Evolutionary conservation across 2,329 filamentous ascomycete species (phyloP).

Genomic region (Talaromyces islandicus): DNA sequence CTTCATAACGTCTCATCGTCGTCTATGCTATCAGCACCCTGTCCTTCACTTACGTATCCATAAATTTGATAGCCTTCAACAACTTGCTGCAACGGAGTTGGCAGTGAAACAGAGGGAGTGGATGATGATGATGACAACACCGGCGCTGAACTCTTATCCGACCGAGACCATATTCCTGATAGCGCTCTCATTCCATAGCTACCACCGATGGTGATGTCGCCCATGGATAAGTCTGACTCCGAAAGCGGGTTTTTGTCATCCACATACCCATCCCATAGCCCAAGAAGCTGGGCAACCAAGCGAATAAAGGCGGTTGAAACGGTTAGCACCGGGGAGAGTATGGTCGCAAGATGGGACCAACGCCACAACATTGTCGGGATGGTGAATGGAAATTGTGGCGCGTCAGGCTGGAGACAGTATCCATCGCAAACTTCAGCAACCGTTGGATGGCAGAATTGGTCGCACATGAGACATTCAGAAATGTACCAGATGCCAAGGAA

Average conservation of each 20-base stretch:
- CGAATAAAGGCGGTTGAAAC: constrained; percentile 25
- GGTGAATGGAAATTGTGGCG: constrained; percentile 51
- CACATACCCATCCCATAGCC: constrained; percentile 38
- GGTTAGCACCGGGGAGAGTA: constrained; percentile 25
- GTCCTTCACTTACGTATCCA: neutral
- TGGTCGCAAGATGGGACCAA: constrained; percentile 33
- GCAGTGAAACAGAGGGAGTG: neutral
- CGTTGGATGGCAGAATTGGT: constrained; percentile 46
- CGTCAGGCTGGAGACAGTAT: constrained; percentile 46
- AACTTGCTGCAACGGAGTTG: constrained; percentile 4
- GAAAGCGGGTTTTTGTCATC: constrained; percentile 18
- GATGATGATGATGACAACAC: neutral
- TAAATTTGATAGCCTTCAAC: neutral
- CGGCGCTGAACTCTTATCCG: neutral
- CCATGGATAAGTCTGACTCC: constrained; percentile 8
- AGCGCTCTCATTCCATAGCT: neutral
- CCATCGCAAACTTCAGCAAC: constrained; percentile 45
- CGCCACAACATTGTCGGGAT: constrained; percentile 50
- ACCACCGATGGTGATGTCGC: constrained; percentile 1
- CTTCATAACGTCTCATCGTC: constrained; percentile 4
- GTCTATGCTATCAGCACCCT: neutral
- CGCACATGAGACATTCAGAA: constrained; percentile 43
- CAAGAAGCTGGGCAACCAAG: constrained; percentile 29
- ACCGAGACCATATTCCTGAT: constrained; percentile 1
- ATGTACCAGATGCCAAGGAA: constrained; percentile 44